Percentiles rank a stretch among this genome's conserved stretches.
These are phyloP conservation scores for Fusarium secorum DNA, from an alignment of 2,329 filamentous ascomycete genomes.

Conservation along the genomic window DNA sequence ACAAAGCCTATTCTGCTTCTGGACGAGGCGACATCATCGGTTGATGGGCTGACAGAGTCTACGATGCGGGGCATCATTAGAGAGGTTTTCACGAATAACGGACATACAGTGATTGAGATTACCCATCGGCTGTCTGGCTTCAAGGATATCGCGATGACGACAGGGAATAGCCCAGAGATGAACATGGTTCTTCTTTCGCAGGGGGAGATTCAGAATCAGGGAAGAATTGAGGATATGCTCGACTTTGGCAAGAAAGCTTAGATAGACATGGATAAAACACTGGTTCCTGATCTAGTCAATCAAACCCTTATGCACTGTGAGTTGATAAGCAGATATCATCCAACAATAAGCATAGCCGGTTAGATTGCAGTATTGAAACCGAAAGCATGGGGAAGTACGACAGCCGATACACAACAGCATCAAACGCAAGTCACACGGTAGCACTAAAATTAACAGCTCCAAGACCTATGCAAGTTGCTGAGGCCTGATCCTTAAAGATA, in stretches of 20 bases:
- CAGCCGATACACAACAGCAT: background rate
- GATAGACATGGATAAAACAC: background rate
- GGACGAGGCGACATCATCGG: background rate
- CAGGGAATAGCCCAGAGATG: accelerated
- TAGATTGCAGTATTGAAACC: too few species aligned
- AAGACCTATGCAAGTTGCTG: background rate
- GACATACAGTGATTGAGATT: background rate
- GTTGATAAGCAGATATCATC: background rate
- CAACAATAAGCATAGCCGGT: too few species aligned
- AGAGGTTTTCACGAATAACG: background rate
- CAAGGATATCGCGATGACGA: accelerated
- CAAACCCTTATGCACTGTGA: accelerated
- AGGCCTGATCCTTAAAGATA: background rate
- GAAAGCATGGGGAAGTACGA: too few species aligned
- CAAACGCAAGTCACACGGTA: background rate
- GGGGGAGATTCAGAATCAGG: background rate
- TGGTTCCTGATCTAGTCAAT: background rate
- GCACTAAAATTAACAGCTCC: background rate
- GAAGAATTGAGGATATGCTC: background rate
- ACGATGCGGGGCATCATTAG: background rate
- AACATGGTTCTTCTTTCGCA: background rate
- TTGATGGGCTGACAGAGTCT: background rate
- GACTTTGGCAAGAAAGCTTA: background rate
- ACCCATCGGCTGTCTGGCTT: background rate
- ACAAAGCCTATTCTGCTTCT: background rate